A percentile compares a stretch with the other conserved stretches of the same genome.
phyloP scores from a whole-genome alignment of 2,329 filamentous ascomycete genomes.

The Diplodia mutila region DNA sequence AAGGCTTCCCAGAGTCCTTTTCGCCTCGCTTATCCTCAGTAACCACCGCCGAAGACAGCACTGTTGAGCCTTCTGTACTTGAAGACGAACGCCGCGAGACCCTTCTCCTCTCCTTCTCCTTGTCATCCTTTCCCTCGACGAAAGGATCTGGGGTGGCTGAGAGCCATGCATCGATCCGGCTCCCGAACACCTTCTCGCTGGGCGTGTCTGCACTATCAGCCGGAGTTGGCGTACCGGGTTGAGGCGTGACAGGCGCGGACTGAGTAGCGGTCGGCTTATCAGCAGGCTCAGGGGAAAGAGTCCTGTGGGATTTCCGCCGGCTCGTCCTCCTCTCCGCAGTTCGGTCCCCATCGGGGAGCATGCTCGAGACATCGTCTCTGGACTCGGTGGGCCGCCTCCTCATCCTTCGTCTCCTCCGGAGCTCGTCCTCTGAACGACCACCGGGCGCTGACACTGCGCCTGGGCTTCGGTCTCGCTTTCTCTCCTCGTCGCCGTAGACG shows the following conservation, averaged over 20 bases:
- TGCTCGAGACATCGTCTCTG: constrained; percentile 4
- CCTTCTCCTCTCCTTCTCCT: constrained; percentile 9
- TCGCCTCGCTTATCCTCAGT: constrained; percentile 9
- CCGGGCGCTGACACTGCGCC: constrained; percentile 1
- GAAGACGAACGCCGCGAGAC: constrained; percentile 19
- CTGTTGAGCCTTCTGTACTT: constrained; percentile 21
- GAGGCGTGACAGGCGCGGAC: constrained; percentile 27
- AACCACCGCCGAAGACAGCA: neutral
- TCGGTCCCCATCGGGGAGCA: neutral
- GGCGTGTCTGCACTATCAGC: constrained; percentile 39
- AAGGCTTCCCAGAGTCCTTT: neutral
- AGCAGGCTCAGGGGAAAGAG: constrained; percentile 10
- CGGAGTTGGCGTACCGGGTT: constrained; percentile 24
- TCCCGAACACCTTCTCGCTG: constrained; percentile 49
- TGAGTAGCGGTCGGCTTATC: constrained; percentile 12
- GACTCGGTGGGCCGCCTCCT: constrained; percentile 21
- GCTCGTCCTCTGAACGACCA: constrained; percentile 27
- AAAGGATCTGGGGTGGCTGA: constrained; percentile 61
- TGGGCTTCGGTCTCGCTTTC: constrained; percentile 2
- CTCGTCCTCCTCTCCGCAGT: constrained; percentile 12
- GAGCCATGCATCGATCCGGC: constrained; percentile 66
- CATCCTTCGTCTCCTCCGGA: constrained; percentile 33
- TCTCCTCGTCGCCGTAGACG: constrained; percentile 10
- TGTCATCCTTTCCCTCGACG: constrained; percentile 39
- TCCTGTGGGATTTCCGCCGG: constrained; percentile 9